Conservation (phyloP, 75 land plant genomes). For the Cupressus sempervirens region DNA sequence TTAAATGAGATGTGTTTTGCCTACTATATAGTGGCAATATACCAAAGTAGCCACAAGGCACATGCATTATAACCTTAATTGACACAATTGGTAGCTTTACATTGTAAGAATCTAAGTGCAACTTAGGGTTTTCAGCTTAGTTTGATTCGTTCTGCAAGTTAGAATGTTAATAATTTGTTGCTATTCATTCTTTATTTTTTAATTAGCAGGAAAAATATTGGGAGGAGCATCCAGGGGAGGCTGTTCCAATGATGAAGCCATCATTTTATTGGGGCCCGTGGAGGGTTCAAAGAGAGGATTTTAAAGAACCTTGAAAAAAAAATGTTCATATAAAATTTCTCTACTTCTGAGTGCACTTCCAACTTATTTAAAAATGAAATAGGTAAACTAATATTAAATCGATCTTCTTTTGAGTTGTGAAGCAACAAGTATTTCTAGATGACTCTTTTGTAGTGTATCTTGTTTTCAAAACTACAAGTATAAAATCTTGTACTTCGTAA, state of each 20-base stretch:
- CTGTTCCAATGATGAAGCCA: conserved; percentile 75
- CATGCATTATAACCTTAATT: not conserved
- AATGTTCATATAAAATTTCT: not conserved
- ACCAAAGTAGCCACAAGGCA: not conserved
- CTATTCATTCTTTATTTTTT: conserved; percentile 2
- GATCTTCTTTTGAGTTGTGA: not conserved
- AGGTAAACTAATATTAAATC: not conserved
- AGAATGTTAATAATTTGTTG: not conserved
- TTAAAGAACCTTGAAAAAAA: conserved; percentile 18
- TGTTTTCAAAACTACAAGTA: not conserved
- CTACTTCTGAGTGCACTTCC: not conserved
- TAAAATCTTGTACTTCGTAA: not conserved
- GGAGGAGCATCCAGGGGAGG: conserved; percentile 85
- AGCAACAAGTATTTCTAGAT: not conserved
- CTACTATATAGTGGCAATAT: not conserved
- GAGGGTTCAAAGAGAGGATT: conserved; percentile 40
- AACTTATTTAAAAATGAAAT: not conserved
- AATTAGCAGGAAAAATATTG: conserved; percentile 63
- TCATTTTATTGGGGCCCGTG: conserved; percentile 62
- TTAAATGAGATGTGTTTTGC: not conserved
- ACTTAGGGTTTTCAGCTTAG: not conserved
- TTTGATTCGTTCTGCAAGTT: not conserved
- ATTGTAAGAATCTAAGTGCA: not conserved
- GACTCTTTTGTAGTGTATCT: not conserved
- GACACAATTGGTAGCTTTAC: not conserved